Evolutionary conservation across 306 rosid genomes (phyloP).

Genomic region (Prunus campanulata): DNA sequence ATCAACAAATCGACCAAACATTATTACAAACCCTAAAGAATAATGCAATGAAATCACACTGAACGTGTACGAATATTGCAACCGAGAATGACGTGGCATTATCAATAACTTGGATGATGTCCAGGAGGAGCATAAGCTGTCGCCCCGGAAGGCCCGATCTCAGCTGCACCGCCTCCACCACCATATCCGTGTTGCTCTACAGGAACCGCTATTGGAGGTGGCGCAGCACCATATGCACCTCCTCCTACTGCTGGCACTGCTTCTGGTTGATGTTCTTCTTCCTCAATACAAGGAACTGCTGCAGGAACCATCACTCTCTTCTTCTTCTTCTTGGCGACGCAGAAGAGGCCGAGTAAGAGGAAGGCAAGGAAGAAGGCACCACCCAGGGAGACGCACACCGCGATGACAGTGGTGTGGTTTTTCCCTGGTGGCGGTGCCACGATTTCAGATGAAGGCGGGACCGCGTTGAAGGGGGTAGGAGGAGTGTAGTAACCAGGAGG

Average conservation of each 20-base stretch:
- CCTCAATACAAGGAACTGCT: constrained; percentile 25
- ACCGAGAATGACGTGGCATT: background rate
- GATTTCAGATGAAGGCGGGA: constrained; percentile 26
- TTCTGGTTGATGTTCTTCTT: background rate
- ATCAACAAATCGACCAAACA: background rate
- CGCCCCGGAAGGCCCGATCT: background rate
- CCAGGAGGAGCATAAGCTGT: background rate
- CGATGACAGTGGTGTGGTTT: constrained; percentile 47
- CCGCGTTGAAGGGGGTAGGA: constrained; percentile 13
- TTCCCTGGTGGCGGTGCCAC: constrained; percentile 29
- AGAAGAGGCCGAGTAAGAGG: constrained; percentile 40
- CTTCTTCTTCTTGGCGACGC: constrained; percentile 45
- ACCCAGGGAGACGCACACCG: constrained; percentile 49
- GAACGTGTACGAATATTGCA: background rate
- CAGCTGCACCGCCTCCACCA: background rate
- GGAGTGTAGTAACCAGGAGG: constrained; percentile 7
- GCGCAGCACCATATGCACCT: background rate
- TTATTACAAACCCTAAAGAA: constrained; percentile 9
- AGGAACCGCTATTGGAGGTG: background rate
- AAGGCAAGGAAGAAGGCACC: constrained; percentile 45
- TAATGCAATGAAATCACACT: constrained; percentile 10
- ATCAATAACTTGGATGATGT: constrained; percentile 10
- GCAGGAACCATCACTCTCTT: constrained; percentile 39
- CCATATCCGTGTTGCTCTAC: background rate
- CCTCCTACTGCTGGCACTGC: background rate